phyloP scores from a whole-genome alignment of 495 filamentous ascomycete species.

The Hypoxylon perforatum region DNA sequence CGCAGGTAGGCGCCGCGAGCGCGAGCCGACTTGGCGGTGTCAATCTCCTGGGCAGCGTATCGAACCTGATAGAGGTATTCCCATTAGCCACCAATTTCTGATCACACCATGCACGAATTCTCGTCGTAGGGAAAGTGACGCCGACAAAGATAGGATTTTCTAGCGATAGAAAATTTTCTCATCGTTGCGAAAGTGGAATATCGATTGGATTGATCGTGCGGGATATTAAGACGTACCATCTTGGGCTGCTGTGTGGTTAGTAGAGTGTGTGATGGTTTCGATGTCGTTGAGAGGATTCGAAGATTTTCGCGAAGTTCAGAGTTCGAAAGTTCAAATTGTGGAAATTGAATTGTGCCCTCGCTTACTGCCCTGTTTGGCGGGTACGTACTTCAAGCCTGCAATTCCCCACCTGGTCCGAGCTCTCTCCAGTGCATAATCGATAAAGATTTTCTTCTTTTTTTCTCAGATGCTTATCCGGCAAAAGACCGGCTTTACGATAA shows the following conservation, averaged over 20 bases:
- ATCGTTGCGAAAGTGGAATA: constrained; percentile 5
- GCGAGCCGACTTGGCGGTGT: constrained; percentile 92
- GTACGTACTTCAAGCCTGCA: constrained; percentile 28
- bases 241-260: constrained; percentile 45
- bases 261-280: constrained; percentile 46
- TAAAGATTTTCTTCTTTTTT: constrained; percentile 2
- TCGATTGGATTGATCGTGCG: constrained; percentile 3
- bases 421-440: too few species aligned
- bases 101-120: not conserved
- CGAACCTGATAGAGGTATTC: constrained; percentile 75
- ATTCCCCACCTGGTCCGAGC: constrained; percentile 17
- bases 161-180: not conserved
- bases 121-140: not conserved
- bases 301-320: constrained; percentile 46
- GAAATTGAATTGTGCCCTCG: constrained; percentile 52
- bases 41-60: constrained; percentile 93
- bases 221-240: constrained; percentile 44
- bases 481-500: constrained; percentile 19
- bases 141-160: constrained; percentile 1
- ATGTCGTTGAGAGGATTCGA: constrained; percentile 45
- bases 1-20: constrained; percentile 98
- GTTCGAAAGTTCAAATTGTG: constrained; percentile 46
- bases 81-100: constrained; percentile 49
- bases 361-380: constrained; percentile 38
- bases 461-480: constrained; percentile 4